phyloP scores from a whole-genome alignment of 768 basidiomycete species.

The Boletus huronensis region DNA sequence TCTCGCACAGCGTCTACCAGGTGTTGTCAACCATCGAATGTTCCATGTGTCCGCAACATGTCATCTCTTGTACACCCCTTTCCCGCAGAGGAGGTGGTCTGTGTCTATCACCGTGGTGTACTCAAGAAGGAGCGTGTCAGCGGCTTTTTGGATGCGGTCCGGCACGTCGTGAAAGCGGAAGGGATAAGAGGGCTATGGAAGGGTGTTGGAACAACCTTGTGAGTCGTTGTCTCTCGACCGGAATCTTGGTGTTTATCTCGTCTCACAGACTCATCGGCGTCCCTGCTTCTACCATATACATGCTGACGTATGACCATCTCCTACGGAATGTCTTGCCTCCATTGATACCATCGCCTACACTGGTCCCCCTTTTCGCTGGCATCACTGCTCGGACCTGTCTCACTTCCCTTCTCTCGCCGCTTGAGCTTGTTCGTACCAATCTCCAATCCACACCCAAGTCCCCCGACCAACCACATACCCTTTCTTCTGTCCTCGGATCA shows the following conservation, averaged over 20 bases:
- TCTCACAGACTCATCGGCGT: slow-evolving; percentile 75
- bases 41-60: slow-evolving; percentile 69
- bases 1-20: slow-evolving; percentile 50
- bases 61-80: slow-evolving; percentile 64
- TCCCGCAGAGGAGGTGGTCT: slow-evolving; percentile 63
- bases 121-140: slow-evolving; percentile 69
- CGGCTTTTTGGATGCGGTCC: slow-evolving; percentile 83
- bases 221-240: slow-evolving; percentile 27
- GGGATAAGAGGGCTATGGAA: slow-evolving; percentile 91
- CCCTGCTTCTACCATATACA: slow-evolving; percentile 89
- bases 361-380: slow-evolving; percentile 78
- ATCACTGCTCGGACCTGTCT: slow-evolving; percentile 77
- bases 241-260: slow-evolving; percentile 7
- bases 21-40: slow-evolving; percentile 64
- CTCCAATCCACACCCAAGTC: slow-evolving; percentile 83
- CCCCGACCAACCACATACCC: slow-evolving; percentile 67
- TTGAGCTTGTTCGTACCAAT: slow-evolving; percentile 92
- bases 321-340: slow-evolving; percentile 59
- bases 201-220: slow-evolving; percentile 89
- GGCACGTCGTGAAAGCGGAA: slow-evolving; percentile 76
- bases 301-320: slow-evolving; percentile 93
- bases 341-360: slow-evolving; percentile 47
- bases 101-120: slow-evolving; percentile 73
- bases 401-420: slow-evolving; percentile 75
- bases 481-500: slow-evolving; percentile 67